A percentile compares a stretch with the other conserved stretches of the same genome.
These are phyloP conservation scores for Candida silvicultrix DNA, from an alignment of 805 yeast species.

Conservation along the genomic window DNA sequence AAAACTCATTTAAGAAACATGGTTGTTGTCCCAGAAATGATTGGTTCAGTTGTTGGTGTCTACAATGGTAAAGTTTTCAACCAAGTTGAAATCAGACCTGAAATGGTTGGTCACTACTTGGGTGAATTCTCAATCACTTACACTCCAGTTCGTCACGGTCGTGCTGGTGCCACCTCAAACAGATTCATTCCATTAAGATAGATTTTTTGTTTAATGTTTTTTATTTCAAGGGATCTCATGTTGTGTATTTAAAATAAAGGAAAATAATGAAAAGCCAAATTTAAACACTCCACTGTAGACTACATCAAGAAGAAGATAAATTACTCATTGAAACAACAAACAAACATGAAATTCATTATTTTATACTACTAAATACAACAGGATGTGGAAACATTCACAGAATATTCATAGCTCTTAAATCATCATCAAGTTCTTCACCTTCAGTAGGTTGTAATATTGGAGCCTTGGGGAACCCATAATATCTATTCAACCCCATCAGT, in stretches of 20 bases:
- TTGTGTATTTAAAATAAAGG: neutral
- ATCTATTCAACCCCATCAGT: conserved; percentile 58
- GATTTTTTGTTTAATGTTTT: conserved; percentile 7
- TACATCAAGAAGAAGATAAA: no score
- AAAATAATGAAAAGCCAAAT: neutral
- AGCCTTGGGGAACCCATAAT: conserved; percentile 78
- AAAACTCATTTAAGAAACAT: conserved; percentile 99
- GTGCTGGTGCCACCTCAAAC: conserved; percentile 75
- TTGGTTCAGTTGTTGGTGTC: conserved; percentile 96
- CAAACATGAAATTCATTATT: neutral
- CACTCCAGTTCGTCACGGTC: conserved; percentile 99
- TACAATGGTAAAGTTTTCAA: conserved; percentile 99
- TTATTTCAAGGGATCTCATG: neutral
- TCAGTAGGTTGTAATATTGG: conserved; percentile 60
- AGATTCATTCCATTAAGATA: conserved; percentile 72
- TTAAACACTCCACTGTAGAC: no score
- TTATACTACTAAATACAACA: no score
- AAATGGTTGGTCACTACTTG: conserved; percentile 99
- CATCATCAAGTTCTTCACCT: conserved; percentile 69
- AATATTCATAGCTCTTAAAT: conserved; percentile 56
- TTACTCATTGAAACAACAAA: no score
- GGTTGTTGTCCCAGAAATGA: conserved; percentile 99
- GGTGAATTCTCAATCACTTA: conserved; percentile 99
- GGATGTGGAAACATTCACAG: no score
- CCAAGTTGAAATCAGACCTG: conserved; percentile 98